phyloP scores from a whole-genome alignment of 768 basidiomycete genomes.

The Chalciporus pseudorubinellus region DNA sequence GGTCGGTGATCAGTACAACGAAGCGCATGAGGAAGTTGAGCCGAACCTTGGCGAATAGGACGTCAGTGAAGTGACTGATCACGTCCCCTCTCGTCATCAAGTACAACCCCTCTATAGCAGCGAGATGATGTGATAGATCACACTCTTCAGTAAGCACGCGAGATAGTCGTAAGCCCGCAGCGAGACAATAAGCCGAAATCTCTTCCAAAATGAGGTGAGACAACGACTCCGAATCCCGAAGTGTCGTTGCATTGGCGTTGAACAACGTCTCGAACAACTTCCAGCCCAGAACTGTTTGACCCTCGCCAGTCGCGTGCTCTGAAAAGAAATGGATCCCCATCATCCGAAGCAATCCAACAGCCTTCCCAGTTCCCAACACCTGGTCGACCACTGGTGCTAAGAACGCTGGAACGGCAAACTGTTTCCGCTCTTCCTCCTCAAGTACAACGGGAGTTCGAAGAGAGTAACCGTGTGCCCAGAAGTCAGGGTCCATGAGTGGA shows the following conservation, averaged over 20 bases:
- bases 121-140: constrained; percentile 58
- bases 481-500: constrained; percentile 65
- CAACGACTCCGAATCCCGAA: constrained; percentile 61
- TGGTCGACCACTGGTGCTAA: constrained; percentile 56
- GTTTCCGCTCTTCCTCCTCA: constrained; percentile 24
- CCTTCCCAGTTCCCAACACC: constrained; percentile 70
- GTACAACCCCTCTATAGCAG: constrained; percentile 64
- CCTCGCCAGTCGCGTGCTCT: constrained; percentile 20
- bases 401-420: constrained; percentile 52
- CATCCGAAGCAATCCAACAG: constrained; percentile 68
- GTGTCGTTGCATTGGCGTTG: constrained; percentile 25
- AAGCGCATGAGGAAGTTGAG: constrained; percentile 4
- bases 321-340: constrained; percentile 34
- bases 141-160: constrained; percentile 67
- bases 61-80: constrained; percentile 69
- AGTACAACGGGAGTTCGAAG: constrained; percentile 43
- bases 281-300: constrained; percentile 36
- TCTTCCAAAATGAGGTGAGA: constrained; percentile 63
- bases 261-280: constrained; percentile 43
- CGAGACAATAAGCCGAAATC: constrained; percentile 54
- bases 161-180: constrained; percentile 50
- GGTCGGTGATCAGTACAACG: neutral
- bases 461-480: constrained; percentile 74
- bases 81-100: constrained; percentile 78
- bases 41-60: constrained; percentile 68